These are phyloP conservation scores for Candida xyloterini DNA, from an alignment of 805 yeast genomes.

Conservation along the genomic window DNA sequence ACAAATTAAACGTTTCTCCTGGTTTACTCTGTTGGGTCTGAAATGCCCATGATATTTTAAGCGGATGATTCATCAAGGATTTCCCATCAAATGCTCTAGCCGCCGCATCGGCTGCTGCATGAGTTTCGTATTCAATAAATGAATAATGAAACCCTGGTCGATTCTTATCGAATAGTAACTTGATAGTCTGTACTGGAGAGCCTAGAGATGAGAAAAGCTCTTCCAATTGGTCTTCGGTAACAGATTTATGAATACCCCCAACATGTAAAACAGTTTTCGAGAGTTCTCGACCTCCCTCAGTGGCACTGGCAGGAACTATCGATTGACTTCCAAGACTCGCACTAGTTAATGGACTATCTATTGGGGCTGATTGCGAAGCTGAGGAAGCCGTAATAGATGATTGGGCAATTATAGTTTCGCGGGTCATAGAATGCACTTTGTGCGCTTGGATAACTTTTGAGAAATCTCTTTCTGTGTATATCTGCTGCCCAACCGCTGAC, in stretches of 20 bases:
- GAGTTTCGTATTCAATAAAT: slow-evolving; percentile 68
- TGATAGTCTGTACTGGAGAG: slow-evolving; percentile 61
- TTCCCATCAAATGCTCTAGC: slow-evolving; percentile 56
- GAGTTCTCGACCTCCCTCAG: slow-evolving; percentile 78
- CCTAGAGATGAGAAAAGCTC: slow-evolving; percentile 55
- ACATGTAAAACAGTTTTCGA: slow-evolving; percentile 73
- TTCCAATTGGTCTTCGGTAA: slow-evolving; percentile 59
- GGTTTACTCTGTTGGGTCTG: slow-evolving; percentile 69
- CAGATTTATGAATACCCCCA: slow-evolving; percentile 64
- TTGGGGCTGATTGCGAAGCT: slow-evolving; percentile 1
- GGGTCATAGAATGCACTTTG: slow-evolving; percentile 3
- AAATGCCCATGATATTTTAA: slow-evolving; percentile 78
- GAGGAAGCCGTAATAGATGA: slow-evolving; percentile 5
- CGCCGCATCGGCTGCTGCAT: slow-evolving; percentile 60
- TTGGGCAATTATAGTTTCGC: slow-evolving; percentile 1
- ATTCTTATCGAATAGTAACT: slow-evolving; percentile 74
- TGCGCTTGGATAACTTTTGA: slow-evolving; percentile 1
- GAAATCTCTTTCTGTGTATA: not conserved
- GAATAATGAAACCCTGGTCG: slow-evolving; percentile 75
- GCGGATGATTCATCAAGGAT: slow-evolving; percentile 49
- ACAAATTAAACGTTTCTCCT: slow-evolving; percentile 60
- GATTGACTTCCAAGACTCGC: slow-evolving; percentile 6
- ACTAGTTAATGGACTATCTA: slow-evolving; percentile 8
- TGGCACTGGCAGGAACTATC: slow-evolving; percentile 59
- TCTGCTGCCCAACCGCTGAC: slow-evolving; percentile 2